Conservation (phyloP, 257 asterid species). For the Solanum lignicaule region DNA sequence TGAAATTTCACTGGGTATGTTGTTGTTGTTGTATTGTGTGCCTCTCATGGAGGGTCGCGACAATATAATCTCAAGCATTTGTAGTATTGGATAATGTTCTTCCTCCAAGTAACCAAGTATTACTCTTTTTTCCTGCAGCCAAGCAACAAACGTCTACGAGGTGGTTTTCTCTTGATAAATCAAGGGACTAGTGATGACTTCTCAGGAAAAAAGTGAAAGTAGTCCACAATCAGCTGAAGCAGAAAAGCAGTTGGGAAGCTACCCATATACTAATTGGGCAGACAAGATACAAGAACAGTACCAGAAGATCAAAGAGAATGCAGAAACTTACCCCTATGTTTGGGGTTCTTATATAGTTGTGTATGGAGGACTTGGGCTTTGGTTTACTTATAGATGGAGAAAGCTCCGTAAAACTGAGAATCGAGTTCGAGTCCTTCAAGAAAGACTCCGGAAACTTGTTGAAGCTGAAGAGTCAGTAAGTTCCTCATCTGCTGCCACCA, state of each 20-base stretch:
- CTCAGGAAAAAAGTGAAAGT: constrained; percentile 24
- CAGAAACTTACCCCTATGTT: constrained; percentile 77
- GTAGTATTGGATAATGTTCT: not conserved
- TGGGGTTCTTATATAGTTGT: constrained; percentile 80
- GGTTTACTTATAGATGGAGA: constrained; percentile 74
- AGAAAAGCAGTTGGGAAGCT: constrained; percentile 18
- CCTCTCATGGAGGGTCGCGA: not conserved
- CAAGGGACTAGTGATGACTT: constrained; percentile 18
- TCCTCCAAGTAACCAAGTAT: not conserved
- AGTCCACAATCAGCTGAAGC: constrained; percentile 15
- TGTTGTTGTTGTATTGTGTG: not conserved
- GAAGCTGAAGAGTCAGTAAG: constrained; percentile 35
- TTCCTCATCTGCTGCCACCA: constrained; percentile 10
- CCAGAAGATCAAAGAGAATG: constrained; percentile 45
- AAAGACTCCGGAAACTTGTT: constrained; percentile 35
- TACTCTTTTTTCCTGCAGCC: not conserved
- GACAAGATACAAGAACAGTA: constrained; percentile 33
- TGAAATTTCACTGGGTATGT: not conserved
- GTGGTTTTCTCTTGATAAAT: not conserved
- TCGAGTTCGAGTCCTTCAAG: constrained; percentile 71
- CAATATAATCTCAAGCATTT: not conserved
- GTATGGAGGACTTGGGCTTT: constrained; percentile 61
- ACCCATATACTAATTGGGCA: constrained; percentile 21
- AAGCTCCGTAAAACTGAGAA: constrained; percentile 63
- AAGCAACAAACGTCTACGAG: not conserved